Evolutionary conservation across 73 alveolate genomes (phyloP).

Genomic region (Paramecium biaurelia): DNA sequence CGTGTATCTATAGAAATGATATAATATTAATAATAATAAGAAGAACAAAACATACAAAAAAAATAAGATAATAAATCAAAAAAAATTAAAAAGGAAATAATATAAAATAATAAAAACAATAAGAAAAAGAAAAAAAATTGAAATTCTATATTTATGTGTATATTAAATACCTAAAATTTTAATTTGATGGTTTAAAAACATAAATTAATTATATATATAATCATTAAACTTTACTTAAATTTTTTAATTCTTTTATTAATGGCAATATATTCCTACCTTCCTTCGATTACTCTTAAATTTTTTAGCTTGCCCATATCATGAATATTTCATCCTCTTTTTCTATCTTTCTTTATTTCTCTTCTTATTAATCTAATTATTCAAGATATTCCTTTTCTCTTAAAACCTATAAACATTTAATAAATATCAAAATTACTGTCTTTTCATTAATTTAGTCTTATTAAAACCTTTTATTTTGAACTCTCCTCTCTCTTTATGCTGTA

Average conservation of each 20-base stretch:
- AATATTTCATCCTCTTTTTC: neutral
- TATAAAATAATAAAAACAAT: neutral
- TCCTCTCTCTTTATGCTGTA: neutral
- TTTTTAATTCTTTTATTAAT: neutral
- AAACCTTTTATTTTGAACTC: neutral
- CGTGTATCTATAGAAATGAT: neutral
- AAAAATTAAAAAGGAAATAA: neutral
- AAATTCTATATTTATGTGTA: neutral
- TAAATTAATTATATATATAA: neutral
- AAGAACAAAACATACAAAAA: neutral
- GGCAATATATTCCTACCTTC: neutral
- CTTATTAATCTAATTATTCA: neutral
- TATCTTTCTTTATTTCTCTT: neutral
- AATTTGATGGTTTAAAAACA: neutral
- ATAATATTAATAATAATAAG: neutral
- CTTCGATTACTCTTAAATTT: neutral
- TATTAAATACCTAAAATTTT: neutral
- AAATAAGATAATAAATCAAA: neutral
- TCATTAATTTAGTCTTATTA: neutral
- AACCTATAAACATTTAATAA: neutral
- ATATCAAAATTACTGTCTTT: neutral
- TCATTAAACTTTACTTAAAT: neutral
- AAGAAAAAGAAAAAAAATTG: neutral
- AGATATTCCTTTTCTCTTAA: neutral
- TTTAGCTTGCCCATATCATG: neutral